These are phyloP conservation scores for Puccinia brachypodii DNA, from an alignment of 1,284 basidiomycete genomes.

Conservation along the genomic window DNA sequence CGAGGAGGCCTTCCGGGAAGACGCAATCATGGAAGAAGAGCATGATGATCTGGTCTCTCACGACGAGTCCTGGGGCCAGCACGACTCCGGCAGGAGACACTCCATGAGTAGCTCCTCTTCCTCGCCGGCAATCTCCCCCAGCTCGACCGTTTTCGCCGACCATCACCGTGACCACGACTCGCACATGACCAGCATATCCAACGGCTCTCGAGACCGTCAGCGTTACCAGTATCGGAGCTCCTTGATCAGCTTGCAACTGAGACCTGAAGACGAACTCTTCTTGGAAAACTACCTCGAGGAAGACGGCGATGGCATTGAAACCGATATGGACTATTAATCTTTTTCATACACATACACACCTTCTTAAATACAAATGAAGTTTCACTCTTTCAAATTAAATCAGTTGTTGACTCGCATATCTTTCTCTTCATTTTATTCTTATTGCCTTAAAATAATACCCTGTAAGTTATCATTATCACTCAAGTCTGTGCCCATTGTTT, in stretches of 20 bases:
- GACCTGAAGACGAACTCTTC: slow-evolving; percentile 29
- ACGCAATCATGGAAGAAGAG: slow-evolving; percentile 15
- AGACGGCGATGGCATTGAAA: slow-evolving; percentile 11
- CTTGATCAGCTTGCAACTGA: background rate
- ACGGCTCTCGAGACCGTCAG: background rate
- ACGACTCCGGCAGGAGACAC: background rate
- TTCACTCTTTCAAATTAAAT: too few relatives aligned
- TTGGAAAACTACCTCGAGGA: slow-evolving; percentile 23
- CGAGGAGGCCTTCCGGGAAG: background rate
- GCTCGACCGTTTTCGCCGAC: slow-evolving; percentile 26
- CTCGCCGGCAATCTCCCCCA: slow-evolving; percentile 2
- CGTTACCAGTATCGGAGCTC: background rate
- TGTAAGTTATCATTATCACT: too few relatives aligned
- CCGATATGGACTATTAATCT: background rate
- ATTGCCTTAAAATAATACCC: too few relatives aligned
- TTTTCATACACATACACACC: too few relatives aligned
- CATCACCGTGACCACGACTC: background rate
- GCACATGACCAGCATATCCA: background rate
- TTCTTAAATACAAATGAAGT: too few relatives aligned
- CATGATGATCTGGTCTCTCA: background rate
- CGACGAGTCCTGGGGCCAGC: background rate
- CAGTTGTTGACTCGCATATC: too few relatives aligned
- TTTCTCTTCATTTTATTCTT: too few relatives aligned
- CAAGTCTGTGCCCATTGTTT: too few relatives aligned
- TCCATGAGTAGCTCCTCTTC: background rate